These are phyloP conservation scores for Penicillium argentinense DNA, from an alignment of 495 filamentous ascomycete species.

Conservation along the genomic window DNA sequence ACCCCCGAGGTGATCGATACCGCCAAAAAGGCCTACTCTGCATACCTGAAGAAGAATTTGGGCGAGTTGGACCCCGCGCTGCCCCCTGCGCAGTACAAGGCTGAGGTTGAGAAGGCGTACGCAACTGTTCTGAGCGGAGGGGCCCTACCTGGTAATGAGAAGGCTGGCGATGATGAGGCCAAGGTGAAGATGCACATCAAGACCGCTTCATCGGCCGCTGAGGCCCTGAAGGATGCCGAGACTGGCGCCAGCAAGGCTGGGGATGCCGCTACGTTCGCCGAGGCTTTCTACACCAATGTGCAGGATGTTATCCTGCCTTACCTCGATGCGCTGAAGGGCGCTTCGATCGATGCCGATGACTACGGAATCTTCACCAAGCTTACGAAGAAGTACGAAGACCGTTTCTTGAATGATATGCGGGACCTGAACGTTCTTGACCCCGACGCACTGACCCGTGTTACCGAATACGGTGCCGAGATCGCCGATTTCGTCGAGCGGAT, in stretches of 20 bases:
- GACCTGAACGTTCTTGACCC: slow-evolving; percentile 83
- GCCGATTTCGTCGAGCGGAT: slow-evolving; percentile 74
- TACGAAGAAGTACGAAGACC: slow-evolving; percentile 76
- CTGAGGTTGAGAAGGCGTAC: slow-evolving; percentile 60
- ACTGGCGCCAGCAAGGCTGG: slow-evolving; percentile 32
- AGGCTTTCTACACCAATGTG: slow-evolving; percentile 55
- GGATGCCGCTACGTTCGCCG: slow-evolving; percentile 35
- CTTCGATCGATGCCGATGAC: slow-evolving; percentile 72
- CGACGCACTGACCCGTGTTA: slow-evolving; percentile 81
- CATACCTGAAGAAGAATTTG: slow-evolving; percentile 79
- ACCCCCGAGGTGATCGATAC: slow-evolving; percentile 56
- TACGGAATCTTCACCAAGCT: slow-evolving; percentile 77
- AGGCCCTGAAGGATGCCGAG: slow-evolving; percentile 49
- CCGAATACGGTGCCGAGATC: slow-evolving; percentile 85
- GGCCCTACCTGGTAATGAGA: slow-evolving; percentile 58
- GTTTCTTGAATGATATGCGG: slow-evolving; percentile 82
- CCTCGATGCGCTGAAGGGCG: slow-evolving; percentile 73
- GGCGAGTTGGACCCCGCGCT: slow-evolving; percentile 52
- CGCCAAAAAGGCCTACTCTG: slow-evolving; percentile 62
- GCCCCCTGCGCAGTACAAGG: slow-evolving; percentile 47
- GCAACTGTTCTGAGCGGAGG: slow-evolving; percentile 52
- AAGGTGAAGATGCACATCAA: slow-evolving; percentile 94
- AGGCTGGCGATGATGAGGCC: slow-evolving; percentile 71
- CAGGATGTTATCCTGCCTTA: slow-evolving; percentile 80
- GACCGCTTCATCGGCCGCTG: slow-evolving; percentile 64